phyloP scores from a whole-genome alignment of 2,329 filamentous ascomycete genomes.

The Epichloe sp. region DNA sequence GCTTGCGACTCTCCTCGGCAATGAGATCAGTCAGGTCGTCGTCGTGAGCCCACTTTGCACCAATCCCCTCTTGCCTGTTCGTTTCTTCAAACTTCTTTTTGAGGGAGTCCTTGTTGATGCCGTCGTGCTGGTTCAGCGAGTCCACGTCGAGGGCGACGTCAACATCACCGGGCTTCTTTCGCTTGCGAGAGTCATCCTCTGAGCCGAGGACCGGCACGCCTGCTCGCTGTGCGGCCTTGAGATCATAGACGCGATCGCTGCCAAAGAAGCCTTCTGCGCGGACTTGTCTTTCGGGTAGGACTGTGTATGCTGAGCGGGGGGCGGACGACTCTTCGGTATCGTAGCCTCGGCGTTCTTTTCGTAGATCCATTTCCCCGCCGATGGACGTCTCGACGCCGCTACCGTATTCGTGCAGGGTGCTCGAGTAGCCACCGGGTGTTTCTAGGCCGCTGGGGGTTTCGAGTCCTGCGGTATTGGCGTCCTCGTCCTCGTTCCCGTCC shows the following conservation, averaged over 20 bases:
- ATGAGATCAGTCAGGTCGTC: slow-evolving; percentile 96
- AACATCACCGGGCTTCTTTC: slow-evolving; percentile 93
- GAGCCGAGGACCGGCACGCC: slow-evolving; percentile 63
- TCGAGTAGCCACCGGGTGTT: slow-evolving; percentile 69
- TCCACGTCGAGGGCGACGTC: slow-evolving; percentile 88
- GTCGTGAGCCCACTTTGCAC: slow-evolving; percentile 59
- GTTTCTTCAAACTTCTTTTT: slow-evolving; percentile 66
- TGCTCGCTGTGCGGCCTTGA: slow-evolving; percentile 41
- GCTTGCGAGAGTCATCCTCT: slow-evolving; percentile 65
- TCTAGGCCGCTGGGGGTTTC: slow-evolving; percentile 64
- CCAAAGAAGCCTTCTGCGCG: slow-evolving; percentile 90
- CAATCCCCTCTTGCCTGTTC: slow-evolving; percentile 49
- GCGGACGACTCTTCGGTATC: slow-evolving; percentile 72
- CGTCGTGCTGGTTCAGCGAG: slow-evolving; percentile 58
- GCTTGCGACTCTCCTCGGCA: slow-evolving; percentile 80
- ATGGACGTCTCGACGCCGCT: slow-evolving; percentile 60
- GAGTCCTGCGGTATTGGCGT: slow-evolving; percentile 50
- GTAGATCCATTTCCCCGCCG: slow-evolving; percentile 77
- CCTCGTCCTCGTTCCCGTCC: slow-evolving; percentile 41
- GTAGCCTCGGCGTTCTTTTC: slow-evolving; percentile 68
- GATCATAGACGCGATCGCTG: slow-evolving; percentile 84
- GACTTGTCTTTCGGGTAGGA: slow-evolving; percentile 79
- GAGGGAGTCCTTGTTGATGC: slow-evolving; percentile 74
- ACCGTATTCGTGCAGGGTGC: slow-evolving; percentile 67
- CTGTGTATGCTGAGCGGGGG: slow-evolving; percentile 72